Base-by-base conservation (phyloP, 768 basidiomycete species). In the Heimioporus sp. region DNA sequence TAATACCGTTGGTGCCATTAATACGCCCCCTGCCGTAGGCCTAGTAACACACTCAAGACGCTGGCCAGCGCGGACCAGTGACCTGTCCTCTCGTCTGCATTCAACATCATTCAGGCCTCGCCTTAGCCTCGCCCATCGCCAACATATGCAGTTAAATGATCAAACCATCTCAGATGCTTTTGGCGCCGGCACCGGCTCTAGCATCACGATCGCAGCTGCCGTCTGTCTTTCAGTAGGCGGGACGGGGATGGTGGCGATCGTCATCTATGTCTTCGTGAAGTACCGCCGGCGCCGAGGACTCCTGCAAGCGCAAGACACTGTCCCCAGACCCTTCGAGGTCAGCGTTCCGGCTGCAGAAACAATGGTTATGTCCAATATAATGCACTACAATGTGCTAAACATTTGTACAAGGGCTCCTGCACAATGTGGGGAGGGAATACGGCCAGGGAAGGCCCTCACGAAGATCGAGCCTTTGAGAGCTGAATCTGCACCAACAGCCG, bases 241-340 rank as follows among this genome's bases (percentile, higher is more conserved):
- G 4, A 48, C 35, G 8, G 57, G 49, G 11, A 32, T 67, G n/a
- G 10, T 63, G 32, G 50, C 42, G 19, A n/a, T 49, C n/a, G 31
- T 41, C 30, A 47, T 53, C 45, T 57, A 42, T 43, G 51, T 56
- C 34, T 45, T 66, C 9, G 52, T 68, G 6, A 62, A 57, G 21
- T 43, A 32, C 61, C 41, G 54, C 30, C 45, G 64, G 20, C 57
- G 53, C 35, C 53, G 31, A 41, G 56, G 55, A 10, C 5, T 46
- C 32, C 24, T 55, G 24, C 50, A 43, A 32, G 56, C 56, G 2
- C 66, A 67, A 39, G 66, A 67, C 24, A 59, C 61, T 19, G 54
- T 54, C 30, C 65, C 67, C 10, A 62, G 67, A 36, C 66, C 66
- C 4, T 67, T 60, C 40, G 55, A 56, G 13, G 12, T 50, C 16